Evolutionary conservation across 345 rosid genomes (phyloP).

Genomic region (Pelargonium nanum): DNA sequence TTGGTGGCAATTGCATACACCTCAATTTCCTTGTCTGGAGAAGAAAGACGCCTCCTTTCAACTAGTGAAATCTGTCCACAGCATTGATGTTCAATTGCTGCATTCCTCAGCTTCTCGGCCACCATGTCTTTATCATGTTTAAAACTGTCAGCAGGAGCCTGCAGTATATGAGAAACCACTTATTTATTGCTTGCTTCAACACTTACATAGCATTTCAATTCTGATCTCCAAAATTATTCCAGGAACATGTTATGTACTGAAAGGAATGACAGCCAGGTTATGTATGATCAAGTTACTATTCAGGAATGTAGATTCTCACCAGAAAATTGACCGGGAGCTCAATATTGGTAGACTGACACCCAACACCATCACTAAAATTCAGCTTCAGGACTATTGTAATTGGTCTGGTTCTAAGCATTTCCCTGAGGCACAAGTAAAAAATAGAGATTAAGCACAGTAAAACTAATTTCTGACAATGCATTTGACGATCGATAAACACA

Average conservation of each 20-base stretch:
- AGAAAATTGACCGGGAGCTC: conserved; percentile 19
- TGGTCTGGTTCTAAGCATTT: conserved; percentile 22
- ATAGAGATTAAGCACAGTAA: background rate
- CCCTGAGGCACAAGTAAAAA: conserved; percentile 14
- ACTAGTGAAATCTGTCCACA: conserved; percentile 19
- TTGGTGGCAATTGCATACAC: conserved; percentile 23
- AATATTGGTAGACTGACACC: conserved; percentile 15
- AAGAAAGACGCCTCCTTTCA: background rate
- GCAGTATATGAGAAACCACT: background rate
- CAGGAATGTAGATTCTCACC: conserved; percentile 11
- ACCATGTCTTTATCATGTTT: conserved; percentile 14
- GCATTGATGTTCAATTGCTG: conserved; percentile 13
- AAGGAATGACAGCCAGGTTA: background rate
- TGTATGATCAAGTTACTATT: background rate
- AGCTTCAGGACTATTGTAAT: conserved; percentile 25
- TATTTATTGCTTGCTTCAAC: background rate
- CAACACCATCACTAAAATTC: conserved; percentile 26
- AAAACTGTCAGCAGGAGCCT: conserved; percentile 15
- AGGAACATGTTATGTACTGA: background rate
- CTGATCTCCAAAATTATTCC: background rate
- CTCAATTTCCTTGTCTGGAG: conserved; percentile 12
- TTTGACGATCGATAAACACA: no score
- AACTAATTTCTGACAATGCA: background rate
- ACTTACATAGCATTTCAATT: background rate
- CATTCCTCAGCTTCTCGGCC: conserved; percentile 16